Base-by-base conservation (phyloP, 1,284 basidiomycete species). In the Leccinum angustisporum region DNA sequence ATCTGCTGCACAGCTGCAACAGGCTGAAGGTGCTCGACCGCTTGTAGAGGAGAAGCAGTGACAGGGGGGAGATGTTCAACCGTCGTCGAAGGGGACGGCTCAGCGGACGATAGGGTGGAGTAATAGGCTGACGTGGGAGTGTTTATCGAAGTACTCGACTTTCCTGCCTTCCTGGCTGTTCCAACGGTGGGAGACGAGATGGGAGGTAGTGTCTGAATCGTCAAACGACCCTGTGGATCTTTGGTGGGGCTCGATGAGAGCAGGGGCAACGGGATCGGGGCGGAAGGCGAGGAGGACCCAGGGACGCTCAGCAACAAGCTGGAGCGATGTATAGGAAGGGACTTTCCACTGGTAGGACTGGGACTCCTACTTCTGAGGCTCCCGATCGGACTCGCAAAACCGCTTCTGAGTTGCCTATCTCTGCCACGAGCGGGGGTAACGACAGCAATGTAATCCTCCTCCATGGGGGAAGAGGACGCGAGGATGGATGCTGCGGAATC, bases 401-500 rank as follows among this genome's bases (percentile, higher is more conserved):
- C 87, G 65, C 86, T 87, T 61, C 78, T 78, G 51, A 64, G 43
- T 18, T 61, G 60, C 48, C 66, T 62, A 40, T 74, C 67, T 54
- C 68, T 69, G 43, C 75, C 69, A 50, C 78, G 74, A 9, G 76
- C 81, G 9, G 87, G 87, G 0, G 86, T 80, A 48, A 87, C 77
- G 43, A 90, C 83, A 2, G 86, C 75, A 25, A 88, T 79, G 14
- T 83, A 75, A 62, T 86, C 84, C 56, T 79, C 76, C 68, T 66
- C 78, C 65, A 75, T 77, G 58, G 72, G 63, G 48, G 72, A 70
- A 46, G 83, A 72, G 5, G 79, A 78, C 1, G 85, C 74, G 33
- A 92, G 83, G 46, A 90, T 80, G 14, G 83, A 81, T 0, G 89
- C 89, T 0, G 90, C 90, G 59, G 82, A 84, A 65, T 91, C 88